Percentiles rank a stretch among this genome's conserved stretches.
These are phyloP conservation scores for Aspergillus ochraceoroseus DNA, from an alignment of 2,329 filamentous ascomycete genomes.

Conservation along the genomic window DNA sequence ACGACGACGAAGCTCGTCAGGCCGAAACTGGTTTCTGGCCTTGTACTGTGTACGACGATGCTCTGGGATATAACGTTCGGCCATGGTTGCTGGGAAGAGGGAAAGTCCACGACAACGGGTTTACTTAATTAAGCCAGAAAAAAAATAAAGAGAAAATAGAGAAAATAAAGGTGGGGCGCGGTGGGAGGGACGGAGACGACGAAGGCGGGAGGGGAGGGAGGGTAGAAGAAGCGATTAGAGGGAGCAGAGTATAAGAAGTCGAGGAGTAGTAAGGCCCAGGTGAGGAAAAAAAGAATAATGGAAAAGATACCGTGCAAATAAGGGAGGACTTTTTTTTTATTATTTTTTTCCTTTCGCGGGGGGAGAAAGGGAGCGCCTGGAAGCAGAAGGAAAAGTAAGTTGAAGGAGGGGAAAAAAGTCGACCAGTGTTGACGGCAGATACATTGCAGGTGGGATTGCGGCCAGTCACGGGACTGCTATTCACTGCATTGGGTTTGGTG, in stretches of 20 bases:
- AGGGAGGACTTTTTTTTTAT: too few relatives aligned
- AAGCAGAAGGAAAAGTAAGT: constrained; percentile 7
- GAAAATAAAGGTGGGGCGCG: constrained; percentile 21
- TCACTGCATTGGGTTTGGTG: constrained; percentile 21
- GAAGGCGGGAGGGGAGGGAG: constrained; percentile 11
- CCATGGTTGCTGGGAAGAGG: constrained; percentile 59
- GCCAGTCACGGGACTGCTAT: constrained; percentile 19
- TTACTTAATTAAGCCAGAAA: constrained; percentile 12
- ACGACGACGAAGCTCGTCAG: constrained; percentile 94
- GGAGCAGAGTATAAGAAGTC: constrained; percentile 23
- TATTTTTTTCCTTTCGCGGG: constrained; percentile 7
- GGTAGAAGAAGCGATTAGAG: constrained; percentile 19
- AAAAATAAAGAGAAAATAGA: constrained; percentile 19
- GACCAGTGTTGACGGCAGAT: constrained; percentile 15
- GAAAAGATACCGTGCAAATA: too few relatives aligned
- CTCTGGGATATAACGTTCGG: constrained; percentile 98
- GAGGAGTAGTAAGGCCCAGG: constrained; percentile 9
- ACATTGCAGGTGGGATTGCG: too few relatives aligned
- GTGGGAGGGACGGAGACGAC: constrained; percentile 14
- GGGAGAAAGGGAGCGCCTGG: constrained; percentile 15
- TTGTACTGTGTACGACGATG: constrained; percentile 99
- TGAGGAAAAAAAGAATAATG: constrained; percentile 12
- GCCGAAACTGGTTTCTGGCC: constrained; percentile 98
- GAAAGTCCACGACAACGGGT: constrained; percentile 28
- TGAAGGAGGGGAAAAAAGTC: constrained; percentile 26